phyloP scores from a whole-genome alignment of 495 filamentous ascomycete species.

The Extremus antarcticus region DNA sequence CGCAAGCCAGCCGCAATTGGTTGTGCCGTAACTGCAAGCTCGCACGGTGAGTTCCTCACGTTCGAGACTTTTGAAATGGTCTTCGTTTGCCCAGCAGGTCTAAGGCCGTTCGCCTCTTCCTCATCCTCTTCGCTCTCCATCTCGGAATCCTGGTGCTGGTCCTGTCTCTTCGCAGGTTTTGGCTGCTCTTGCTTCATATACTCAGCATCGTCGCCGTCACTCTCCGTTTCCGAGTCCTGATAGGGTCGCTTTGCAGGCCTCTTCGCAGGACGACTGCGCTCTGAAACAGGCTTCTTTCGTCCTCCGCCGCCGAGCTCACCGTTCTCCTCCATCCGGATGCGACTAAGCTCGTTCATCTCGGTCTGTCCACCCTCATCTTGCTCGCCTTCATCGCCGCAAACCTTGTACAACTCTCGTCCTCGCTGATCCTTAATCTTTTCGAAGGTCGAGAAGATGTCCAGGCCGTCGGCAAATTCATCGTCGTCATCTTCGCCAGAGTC shows the following conservation, averaged over 20 bases:
- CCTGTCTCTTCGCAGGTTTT: background rate
- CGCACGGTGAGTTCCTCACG: too few species aligned
- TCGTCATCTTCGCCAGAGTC: constrained; percentile 20
- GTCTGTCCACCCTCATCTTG: constrained; percentile 47
- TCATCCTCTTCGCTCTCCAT: constrained; percentile 8
- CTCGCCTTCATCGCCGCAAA: constrained; percentile 60
- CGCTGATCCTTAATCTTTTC: constrained; percentile 47
- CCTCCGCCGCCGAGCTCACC: background rate
- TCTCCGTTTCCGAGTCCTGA: constrained; percentile 6
- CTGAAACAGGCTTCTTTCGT: background rate
- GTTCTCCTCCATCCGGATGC: constrained; percentile 25
- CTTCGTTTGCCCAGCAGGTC: too few species aligned
- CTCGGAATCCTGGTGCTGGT: constrained; percentile 3
- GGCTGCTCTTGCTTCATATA: background rate
- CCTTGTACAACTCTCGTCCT: constrained; percentile 52
- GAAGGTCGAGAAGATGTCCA: constrained; percentile 48
- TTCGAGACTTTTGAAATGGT: background rate
- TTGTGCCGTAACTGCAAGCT: too few species aligned
- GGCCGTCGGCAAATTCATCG: constrained; percentile 14
- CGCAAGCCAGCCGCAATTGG: too few species aligned
- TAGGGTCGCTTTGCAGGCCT: background rate
- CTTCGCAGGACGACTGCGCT: background rate
- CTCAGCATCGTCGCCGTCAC: constrained; percentile 5
- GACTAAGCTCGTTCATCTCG: constrained; percentile 50
- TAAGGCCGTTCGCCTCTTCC: background rate